Evolutionary conservation across 208 protist genomes (phyloP), one percentile per base, ranked within the genome.

Genomic region (Acanthamoeba rhysodes): DNA sequence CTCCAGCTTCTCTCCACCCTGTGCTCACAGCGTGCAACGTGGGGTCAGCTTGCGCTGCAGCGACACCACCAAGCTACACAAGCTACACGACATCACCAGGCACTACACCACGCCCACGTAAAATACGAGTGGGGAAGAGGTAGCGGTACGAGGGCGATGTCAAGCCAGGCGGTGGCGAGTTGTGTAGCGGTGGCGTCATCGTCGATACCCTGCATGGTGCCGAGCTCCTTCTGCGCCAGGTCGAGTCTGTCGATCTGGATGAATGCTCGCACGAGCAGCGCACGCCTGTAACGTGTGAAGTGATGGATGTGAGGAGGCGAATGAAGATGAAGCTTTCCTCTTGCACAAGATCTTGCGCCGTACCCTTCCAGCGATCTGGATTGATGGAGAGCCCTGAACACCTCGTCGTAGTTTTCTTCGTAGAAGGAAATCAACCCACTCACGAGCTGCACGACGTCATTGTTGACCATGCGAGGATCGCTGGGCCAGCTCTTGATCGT

Each of bases 161-260:
- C 50, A 18, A 95, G 41, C 93, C 85, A 96, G 27, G 95, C 95
- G 66, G 70, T 95, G 62, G 95, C 78, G 27, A 97, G 96, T 64
- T 97, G 96, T 68, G 96, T 97, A n/a, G 95, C 76, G 20, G 96
- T 97, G 57, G 96, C 74, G 84, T 97, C 96, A 70, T 97, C 96
- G 24, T 97, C 96, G 64, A 95, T 87, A 22, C 53, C 48, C 92
- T 96, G 90, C 95, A 97, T 96, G 50, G 68, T 57, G 80, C 68
- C 48, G 48, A 96, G 90, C 82, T 96, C 87, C 95, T 96, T 96
- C 84, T 96, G 78, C 57, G 96, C 96, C 6, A 95, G 62, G 87
- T 95, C 94, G 34, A 95, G 34, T 16, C 95, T 82, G 80, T 74
- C 55, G 48, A 96, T 96, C 32, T 95, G 80, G 14, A 96, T 48